Base-by-base conservation (phyloP, 1,284 basidiomycete genomes). In the Papiliotrema fonsecae region DNA sequence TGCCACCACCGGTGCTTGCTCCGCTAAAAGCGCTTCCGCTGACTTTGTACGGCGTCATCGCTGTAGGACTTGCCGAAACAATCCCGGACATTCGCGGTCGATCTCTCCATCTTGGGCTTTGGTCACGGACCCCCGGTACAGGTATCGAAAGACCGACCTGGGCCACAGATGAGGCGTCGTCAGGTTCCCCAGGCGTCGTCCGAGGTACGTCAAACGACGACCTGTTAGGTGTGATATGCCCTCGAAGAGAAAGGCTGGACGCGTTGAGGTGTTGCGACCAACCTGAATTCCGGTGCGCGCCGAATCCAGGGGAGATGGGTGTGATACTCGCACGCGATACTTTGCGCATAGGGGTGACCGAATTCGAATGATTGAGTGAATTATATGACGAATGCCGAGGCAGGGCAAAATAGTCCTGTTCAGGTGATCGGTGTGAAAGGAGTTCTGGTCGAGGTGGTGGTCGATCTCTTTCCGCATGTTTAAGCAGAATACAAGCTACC, bases 401-500 rank as follows among this genome's bases (percentile, higher is more conserved):
- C 6, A 69, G 56, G 6, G 57, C 62, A 42, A 72, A 73, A 54
- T 73, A 72, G 51, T 70, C 68, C 44, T 59, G 61, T 40, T 67
- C 65, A 3, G 67, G 71, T 25, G 60, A 66, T n/a, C 51, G 58
- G n/a, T 46, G 57, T 19, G 58, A 34, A 0, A 60, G 22, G 3
- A 45, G 37, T 31, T 64, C 49, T 1, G 60, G 51, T 14, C 49
- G 46, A 3, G 62, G 58, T 14, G 66, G 63, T 1, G 57, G 45
- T 0, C 51, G 49, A 2, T 58, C 51, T 1, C 50, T 39, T 16
- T 46, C 50, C 18, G 57, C 50, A 39, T 69, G 55, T n/a, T 64
- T 59, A 3, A 88, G 75, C 3, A 91, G 73, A 18, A 89, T 67
- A 40, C 83, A 78, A 0, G 87, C 79, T 0, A 91, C 62, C 76